phyloP scores from a whole-genome alignment of 805 yeast genomes.

The Nematodospora valgi region DNA sequence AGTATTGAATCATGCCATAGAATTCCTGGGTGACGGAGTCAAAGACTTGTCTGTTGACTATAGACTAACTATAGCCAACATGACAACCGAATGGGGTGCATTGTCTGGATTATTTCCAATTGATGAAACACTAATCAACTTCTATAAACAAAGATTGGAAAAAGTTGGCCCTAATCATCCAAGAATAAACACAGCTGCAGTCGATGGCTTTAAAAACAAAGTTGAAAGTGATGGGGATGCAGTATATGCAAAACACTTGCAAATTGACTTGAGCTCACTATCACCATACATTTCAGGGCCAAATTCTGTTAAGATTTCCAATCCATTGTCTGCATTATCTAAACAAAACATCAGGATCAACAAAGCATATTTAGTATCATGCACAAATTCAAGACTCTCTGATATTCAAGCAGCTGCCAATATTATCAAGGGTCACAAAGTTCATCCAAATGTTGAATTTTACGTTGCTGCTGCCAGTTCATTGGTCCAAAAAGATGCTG shows the following conservation, averaged over 20 bases:
- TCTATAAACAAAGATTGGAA: conserved; percentile 65
- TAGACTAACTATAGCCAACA: conserved; percentile 89
- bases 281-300: conserved; percentile 95
- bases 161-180: conserved; percentile 74
- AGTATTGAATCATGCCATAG: conserved; percentile 90
- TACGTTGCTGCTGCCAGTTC: conserved; percentile 98
- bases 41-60: conserved; percentile 70
- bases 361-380: conserved; percentile 96
- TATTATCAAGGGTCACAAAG: conserved; percentile 74
- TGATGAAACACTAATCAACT: conserved; percentile 70
- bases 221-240: conserved; percentile 70
- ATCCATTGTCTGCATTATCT: conserved; percentile 71
- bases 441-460: conserved; percentile 88
- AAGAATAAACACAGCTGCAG: conserved; percentile 64
- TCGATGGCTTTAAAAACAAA: conserved; percentile 48
- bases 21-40: conserved; percentile 83
- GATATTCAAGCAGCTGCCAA: conserved; percentile 95
- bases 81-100: conserved; percentile 99
- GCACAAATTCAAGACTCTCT: conserved; percentile 91
- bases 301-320: conserved; percentile 91
- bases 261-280: conserved; percentile 73
- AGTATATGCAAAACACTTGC: conserved; percentile 81
- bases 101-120: conserved; percentile 97
- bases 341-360: conserved; percentile 70
- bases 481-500: conserved; percentile 90